Conservation (phyloP, 2,329 filamentous ascomycete genomes). For the Plectosphaerella sp. region DNA sequence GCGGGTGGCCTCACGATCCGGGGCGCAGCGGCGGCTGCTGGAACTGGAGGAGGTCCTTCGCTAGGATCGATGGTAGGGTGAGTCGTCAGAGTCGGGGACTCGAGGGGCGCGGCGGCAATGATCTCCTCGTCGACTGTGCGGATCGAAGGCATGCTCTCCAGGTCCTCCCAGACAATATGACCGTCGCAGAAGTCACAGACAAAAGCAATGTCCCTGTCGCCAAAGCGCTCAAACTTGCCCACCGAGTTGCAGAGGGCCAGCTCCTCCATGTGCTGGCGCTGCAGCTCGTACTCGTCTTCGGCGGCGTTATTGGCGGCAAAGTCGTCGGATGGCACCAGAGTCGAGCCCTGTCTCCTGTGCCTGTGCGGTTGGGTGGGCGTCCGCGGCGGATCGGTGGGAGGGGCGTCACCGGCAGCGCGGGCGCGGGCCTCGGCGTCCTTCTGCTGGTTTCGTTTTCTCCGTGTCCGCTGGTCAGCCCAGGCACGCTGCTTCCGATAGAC, state of each 20-base stretch:
- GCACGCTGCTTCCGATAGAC: conserved; percentile 45
- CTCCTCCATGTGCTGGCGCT: conserved; percentile 39
- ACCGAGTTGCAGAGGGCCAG: conserved; percentile 45
- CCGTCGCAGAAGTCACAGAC: conserved; percentile 60
- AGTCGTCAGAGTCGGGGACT: not conserved
- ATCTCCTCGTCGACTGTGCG: conserved; percentile 26
- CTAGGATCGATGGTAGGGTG: conserved; percentile 5
- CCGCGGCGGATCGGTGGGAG: conserved; percentile 2
- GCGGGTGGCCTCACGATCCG: conserved; percentile 13
- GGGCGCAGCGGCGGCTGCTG: conserved; percentile 7
- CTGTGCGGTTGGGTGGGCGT: conserved; percentile 1
- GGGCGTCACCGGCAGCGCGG: not conserved
- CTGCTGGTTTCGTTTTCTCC: not conserved
- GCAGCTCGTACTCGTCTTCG: conserved; percentile 27
- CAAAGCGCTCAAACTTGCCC: conserved; percentile 53
- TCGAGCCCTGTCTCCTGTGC: conserved; percentile 3
- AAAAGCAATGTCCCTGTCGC: conserved; percentile 50
- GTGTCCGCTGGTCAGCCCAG: conserved; percentile 15
- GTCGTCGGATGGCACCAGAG: not conserved
- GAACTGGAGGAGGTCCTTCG: conserved; percentile 16
- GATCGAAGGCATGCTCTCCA: conserved; percentile 46
- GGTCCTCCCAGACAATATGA: conserved; percentile 53
- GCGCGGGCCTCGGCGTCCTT: not conserved
- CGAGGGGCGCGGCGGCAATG: conserved; percentile 6
- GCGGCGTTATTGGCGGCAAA: conserved; percentile 2